phyloP scores from a whole-genome alignment of 1,139 yeast genomes.

The Saccharomyces hybrid region DNA sequence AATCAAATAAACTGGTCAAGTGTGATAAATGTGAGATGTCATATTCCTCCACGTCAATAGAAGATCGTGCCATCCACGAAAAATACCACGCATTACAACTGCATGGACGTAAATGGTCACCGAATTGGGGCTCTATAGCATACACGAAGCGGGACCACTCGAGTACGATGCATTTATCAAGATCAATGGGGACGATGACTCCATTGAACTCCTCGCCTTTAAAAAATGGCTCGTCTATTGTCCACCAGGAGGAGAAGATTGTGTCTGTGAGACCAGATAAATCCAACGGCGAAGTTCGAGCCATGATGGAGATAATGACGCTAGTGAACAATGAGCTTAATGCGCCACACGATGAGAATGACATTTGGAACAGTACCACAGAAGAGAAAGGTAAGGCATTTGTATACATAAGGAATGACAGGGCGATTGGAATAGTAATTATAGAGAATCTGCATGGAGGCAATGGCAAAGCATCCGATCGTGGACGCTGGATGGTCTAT shows the following conservation, averaged over 20 bases:
- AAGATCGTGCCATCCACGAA: conserved; percentile 20
- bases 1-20: conserved; percentile 8
- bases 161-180: background rate
- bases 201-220: conserved; percentile 14
- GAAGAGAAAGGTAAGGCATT: conserved; percentile 24
- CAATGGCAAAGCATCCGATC: conserved; percentile 4
- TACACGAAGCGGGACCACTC: conserved; percentile 4
- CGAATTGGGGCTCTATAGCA: conserved; percentile 21
- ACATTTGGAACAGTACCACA: conserved; percentile 22
- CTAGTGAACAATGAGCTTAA: conserved; percentile 28
- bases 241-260: conserved; percentile 10
- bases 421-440: conserved; percentile 29
- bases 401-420: conserved; percentile 22
- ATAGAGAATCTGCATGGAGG: conserved; percentile 17
- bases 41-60: conserved; percentile 15
- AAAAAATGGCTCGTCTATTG: background rate
- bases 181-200: conserved; percentile 5
- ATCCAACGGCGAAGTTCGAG: conserved; percentile 21
- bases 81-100: conserved; percentile 24
- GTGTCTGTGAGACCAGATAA: conserved; percentile 22
- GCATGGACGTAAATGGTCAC: conserved; percentile 28
- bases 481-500: conserved; percentile 31
- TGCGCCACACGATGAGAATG: conserved; percentile 32
- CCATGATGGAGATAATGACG: conserved; percentile 24
- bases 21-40: conserved; percentile 29